These are phyloP conservation scores for Hippophae rhamnoides DNA, from an alignment of 306 rosid species.

Conservation along the genomic window DNA sequence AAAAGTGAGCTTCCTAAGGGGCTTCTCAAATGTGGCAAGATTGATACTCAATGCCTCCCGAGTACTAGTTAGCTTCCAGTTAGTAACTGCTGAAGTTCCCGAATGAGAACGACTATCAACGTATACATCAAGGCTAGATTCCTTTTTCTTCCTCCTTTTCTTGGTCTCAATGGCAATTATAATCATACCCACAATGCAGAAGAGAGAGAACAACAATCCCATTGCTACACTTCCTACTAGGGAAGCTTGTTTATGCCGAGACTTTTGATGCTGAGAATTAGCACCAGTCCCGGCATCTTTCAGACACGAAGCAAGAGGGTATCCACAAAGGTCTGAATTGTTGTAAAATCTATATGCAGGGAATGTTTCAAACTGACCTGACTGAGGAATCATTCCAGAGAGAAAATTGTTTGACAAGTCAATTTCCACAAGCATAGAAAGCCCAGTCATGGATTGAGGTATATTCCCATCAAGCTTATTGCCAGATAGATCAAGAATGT, in stretches of 20 bases:
- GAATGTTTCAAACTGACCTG: constrained; percentile 74
- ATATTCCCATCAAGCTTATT: constrained; percentile 59
- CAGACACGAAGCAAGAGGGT: constrained; percentile 54
- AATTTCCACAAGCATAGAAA: constrained; percentile 59
- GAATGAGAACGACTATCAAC: constrained; percentile 52
- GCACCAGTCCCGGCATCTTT: constrained; percentile 6
- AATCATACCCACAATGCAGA: constrained; percentile 71
- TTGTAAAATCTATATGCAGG: constrained; percentile 41
- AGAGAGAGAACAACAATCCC: constrained; percentile 75
- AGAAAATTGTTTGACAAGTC: constrained; percentile 65
- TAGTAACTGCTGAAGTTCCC: constrained; percentile 33
- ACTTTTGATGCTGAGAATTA: constrained; percentile 32
- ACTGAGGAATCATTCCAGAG: constrained; percentile 53
- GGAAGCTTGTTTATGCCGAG: constrained; percentile 61
- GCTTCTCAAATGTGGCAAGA: constrained; percentile 86
- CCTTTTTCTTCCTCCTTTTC: constrained; percentile 78
- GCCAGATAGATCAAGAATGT: constrained; percentile 83
- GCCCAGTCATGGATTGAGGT: constrained; percentile 48
- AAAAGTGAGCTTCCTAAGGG: constrained; percentile 72
- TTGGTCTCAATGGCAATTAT: constrained; percentile 57
- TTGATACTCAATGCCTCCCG: constrained; percentile 85
- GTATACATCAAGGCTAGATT: constrained; percentile 47
- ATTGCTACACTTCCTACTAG: constrained; percentile 80
- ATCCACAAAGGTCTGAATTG: constrained; percentile 84
- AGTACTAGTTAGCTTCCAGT: constrained; percentile 68